Base-by-base conservation (phyloP, 2,329 filamentous ascomycete species). In the Colletotrichum sp. region DNA sequence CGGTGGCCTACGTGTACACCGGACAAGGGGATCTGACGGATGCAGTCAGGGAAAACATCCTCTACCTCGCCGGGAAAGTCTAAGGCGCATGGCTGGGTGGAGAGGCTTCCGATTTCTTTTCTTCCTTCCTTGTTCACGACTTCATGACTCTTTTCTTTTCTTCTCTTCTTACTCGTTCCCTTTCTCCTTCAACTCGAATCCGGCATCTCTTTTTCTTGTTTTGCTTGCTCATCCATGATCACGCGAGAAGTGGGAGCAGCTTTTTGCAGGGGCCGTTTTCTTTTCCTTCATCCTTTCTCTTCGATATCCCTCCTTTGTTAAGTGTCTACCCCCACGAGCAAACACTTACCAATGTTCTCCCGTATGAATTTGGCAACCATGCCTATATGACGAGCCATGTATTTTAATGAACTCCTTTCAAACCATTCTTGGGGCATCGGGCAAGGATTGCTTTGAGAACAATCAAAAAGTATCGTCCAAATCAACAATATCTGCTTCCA, bases 1-100 rank as follows among this genome's bases (percentile, higher is more conserved):
- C 91, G 0, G 83, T 91, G n/a, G 83, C 84, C 6, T 89, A 90
- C 78, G 84, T 91, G 30, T 92, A 92, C 79, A 90, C 88, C 0
- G 89, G 89, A 43, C 83, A 86, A 69, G 86, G 86, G 14, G 83
- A 86, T 61, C 73, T 88, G 65, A 90, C 87, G 1, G 83, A 85
- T 13, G 85, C 85, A 3, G 86, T 91, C 60, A 86, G 80, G 71
- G 84, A 89, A 74, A 92, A 92, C 77, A 89, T 92, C 61, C 68
- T 86, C 69, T 89, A 92, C 78, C 82, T 93, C 6, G 91, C 89
- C 6, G 91, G 91, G 3, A 87, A 84, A 64, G 81, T 86, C 30
- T 89, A 79, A 81, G 36, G 57, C 64, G 36, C 74, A 77, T 76
- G 77, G 72, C 61, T 57, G 72, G 52, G 43, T 66, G 28, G 30